Conservation (phyloP, 1,284 basidiomycete genomes). For the Entoloma clypeatum region DNA sequence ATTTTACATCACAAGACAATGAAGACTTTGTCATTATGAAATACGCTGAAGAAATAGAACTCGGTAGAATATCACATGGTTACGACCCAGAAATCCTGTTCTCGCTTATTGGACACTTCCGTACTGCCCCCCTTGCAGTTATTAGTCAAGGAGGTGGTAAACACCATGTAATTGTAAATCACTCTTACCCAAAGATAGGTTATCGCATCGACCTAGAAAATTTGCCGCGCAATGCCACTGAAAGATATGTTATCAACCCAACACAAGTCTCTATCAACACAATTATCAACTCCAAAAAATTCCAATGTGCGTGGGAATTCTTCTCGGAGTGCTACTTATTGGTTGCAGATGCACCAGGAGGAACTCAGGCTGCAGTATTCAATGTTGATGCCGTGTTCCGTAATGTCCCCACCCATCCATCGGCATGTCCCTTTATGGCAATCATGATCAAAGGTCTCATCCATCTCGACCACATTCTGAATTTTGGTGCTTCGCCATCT, state of each 20-base stretch:
- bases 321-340: conserved; percentile 4
- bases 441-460: conserved; percentile 16
- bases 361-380: conserved; percentile 22
- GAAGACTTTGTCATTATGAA: conserved; percentile 1
- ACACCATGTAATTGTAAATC: conserved; percentile 1
- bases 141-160: conserved; percentile 1
- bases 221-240: neutral
- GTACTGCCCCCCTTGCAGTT: conserved; percentile 1
- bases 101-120: neutral
- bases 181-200: neutral
- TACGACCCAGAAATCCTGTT: neutral
- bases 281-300: neutral
- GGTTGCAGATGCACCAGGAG: conserved; percentile 17
- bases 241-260: neutral
- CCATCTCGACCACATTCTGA: conserved; percentile 25
- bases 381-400: conserved; percentile 23
- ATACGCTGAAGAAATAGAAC: neutral
- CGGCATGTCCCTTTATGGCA: conserved; percentile 14
- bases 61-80: conserved; percentile 2
- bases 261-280: neutral
- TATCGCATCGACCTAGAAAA: conserved; percentile 1
- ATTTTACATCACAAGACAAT: conserved; percentile 1
- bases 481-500: conserved; percentile 29
- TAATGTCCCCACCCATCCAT: conserved; percentile 19
- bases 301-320: conserved; percentile 4